phyloP scores from a whole-genome alignment of 2,329 filamentous ascomycete species.

The Pseudocercospora musae region DNA sequence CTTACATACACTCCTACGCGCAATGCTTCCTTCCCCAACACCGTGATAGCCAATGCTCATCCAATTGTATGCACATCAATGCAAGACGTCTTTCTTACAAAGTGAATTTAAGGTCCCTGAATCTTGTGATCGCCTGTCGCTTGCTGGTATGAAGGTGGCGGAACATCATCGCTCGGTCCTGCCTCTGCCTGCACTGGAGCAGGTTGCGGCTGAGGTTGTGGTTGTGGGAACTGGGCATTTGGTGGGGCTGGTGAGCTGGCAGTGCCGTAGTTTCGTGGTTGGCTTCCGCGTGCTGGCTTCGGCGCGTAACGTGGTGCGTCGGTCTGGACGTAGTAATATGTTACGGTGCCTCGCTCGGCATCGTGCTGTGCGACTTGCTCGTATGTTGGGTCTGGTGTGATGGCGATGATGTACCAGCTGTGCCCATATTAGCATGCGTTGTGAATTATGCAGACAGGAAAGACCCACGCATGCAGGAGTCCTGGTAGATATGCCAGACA shows the following conservation, averaged over 20 bases:
- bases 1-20: not conserved
- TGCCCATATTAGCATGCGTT: not conserved
- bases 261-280: slow-evolving; percentile 39
- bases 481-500: slow-evolving; percentile 63
- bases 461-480: slow-evolving; percentile 67
- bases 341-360: slow-evolving; percentile 58
- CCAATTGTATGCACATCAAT: slow-evolving; percentile 4
- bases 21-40: not conserved
- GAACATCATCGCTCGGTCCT: slow-evolving; percentile 45
- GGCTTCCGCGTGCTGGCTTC: slow-evolving; percentile 22
- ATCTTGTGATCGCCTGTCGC: slow-evolving; percentile 83
- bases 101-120: slow-evolving; percentile 53
- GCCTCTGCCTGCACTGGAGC: slow-evolving; percentile 39
- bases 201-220: slow-evolving; percentile 35
- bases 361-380: slow-evolving; percentile 63
- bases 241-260: slow-evolving; percentile 36
- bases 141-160: slow-evolving; percentile 84
- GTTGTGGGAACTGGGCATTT: slow-evolving; percentile 40
- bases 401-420: slow-evolving; percentile 90
- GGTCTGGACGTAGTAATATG: slow-evolving; percentile 66
- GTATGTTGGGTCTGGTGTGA: slow-evolving; percentile 71
- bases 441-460: not conserved
- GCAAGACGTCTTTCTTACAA: not conserved
- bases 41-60: not conserved
- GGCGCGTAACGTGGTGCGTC: slow-evolving; percentile 31